Percentiles rank a stretch among this genome's conserved stretches.
These are phyloP conservation scores for Cyclanthera cordifolia DNA, from an alignment of 306 rosid genomes.

Conservation along the genomic window DNA sequence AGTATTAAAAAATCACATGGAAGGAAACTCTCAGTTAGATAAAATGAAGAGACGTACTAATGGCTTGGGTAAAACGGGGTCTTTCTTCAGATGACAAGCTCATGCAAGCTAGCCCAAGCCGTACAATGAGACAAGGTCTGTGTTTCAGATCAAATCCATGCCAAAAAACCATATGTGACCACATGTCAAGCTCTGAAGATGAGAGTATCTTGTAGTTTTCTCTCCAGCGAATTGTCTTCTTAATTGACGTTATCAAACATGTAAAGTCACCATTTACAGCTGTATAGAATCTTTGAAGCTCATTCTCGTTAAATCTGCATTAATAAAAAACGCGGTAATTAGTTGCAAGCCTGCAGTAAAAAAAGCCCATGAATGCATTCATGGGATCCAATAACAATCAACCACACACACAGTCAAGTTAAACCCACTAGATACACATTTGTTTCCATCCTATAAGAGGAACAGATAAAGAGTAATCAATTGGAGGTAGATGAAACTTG, in stretches of 20 bases:
- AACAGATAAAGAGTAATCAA: not conserved
- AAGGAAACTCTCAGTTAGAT: not conserved
- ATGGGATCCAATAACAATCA: not conserved
- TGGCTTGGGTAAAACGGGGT: constrained; percentile 69
- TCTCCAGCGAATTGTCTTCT: constrained; percentile 70
- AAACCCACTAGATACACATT: not conserved
- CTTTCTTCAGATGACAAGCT: constrained; percentile 48
- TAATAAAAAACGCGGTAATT: constrained; percentile 15
- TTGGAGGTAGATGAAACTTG: not conserved
- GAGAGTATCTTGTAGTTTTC: constrained; percentile 59
- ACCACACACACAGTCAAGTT: not conserved
- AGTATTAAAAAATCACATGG: not conserved
- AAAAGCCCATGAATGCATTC: not conserved
- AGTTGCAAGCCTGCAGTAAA: not conserved
- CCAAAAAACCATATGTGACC: constrained; percentile 78
- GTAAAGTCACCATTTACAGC: constrained; percentile 58
- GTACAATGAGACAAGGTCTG: constrained; percentile 68
- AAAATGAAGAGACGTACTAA: constrained; percentile 41
- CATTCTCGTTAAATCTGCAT: constrained; percentile 65
- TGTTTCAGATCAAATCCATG: constrained; percentile 65
- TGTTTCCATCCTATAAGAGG: no score
- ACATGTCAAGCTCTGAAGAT: constrained; percentile 53
- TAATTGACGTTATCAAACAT: constrained; percentile 50
- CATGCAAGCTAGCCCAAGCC: constrained; percentile 65
- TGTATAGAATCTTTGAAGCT: constrained; percentile 55